Evolutionary conservation across 805 yeast species (phyloP).

Genomic region (Saccharomycopsis olivae): DNA sequence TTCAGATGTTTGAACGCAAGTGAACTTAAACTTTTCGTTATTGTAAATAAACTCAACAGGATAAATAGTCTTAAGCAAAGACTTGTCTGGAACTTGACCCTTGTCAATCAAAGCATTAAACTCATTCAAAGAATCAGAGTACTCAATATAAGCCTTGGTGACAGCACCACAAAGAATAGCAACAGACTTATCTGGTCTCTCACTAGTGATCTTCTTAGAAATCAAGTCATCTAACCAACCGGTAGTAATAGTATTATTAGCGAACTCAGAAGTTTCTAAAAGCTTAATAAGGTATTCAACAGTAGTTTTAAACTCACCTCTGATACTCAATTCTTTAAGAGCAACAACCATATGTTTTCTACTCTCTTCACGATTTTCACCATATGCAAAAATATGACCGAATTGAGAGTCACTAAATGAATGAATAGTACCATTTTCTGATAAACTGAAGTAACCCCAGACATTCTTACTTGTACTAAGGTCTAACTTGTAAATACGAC

Average conservation of each 20-base stretch:
- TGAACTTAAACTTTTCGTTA: conserved; percentile 84
- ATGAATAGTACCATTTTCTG: conserved; percentile 93
- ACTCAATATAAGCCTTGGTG: conserved; percentile 80
- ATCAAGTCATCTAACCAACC: conserved; percentile 98
- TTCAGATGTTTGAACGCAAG: conserved; percentile 85
- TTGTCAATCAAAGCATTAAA: conserved; percentile 74
- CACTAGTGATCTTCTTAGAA: conserved; percentile 87
- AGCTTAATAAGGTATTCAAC: conserved; percentile 93
- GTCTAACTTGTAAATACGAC: conserved; percentile 90
- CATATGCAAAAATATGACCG: conserved; percentile 98
- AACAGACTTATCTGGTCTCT: conserved; percentile 83
- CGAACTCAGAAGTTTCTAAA: conserved; percentile 93
- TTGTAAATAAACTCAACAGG: conserved; percentile 95
- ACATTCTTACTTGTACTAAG: conserved; percentile 96
- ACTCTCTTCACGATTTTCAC: conserved; percentile 95
- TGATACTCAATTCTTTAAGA: conserved; percentile 84
- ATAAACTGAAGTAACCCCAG: conserved; percentile 99
- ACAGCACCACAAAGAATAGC: conserved; percentile 98
- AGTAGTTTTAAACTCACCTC: conserved; percentile 98
- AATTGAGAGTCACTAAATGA: conserved; percentile 97
- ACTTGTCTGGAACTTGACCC: conserved; percentile 90
- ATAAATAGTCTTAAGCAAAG: conserved; percentile 72
- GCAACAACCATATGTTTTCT: conserved; percentile 99
- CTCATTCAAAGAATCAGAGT: conserved; percentile 58
- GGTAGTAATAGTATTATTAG: conserved; percentile 92